phyloP scores from a whole-genome alignment of 257 asterid species.

The Hygrophila difformis region DNA sequence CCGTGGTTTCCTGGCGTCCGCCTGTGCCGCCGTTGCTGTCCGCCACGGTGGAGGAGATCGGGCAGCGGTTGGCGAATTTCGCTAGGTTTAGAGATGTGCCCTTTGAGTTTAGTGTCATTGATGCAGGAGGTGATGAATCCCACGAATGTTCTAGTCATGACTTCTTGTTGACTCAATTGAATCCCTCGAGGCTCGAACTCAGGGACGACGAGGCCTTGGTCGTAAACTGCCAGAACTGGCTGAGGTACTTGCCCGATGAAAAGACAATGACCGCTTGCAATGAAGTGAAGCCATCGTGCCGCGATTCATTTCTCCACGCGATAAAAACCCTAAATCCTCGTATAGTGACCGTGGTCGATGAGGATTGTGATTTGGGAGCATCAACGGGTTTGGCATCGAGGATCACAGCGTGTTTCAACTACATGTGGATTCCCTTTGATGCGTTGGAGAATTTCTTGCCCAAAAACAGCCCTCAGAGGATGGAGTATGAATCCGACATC shows the following conservation, averaged over 20 bases:
- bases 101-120: not conserved
- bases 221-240: not conserved
- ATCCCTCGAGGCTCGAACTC: not conserved
- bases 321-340: not conserved
- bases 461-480: constrained; percentile 48
- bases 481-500: constrained; percentile 54
- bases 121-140: not conserved
- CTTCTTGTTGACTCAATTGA: too few relatives aligned
- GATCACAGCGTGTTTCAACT: constrained; percentile 53
- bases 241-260: not conserved
- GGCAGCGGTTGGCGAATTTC: not conserved
- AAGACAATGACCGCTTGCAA: too few relatives aligned
- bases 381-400: constrained; percentile 35
- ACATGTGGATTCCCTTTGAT: constrained; percentile 78
- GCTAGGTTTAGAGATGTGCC: not conserved
- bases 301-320: not conserved
- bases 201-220: not conserved
- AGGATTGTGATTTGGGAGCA: not conserved
- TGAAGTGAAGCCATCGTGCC: too few relatives aligned
- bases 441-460: constrained; percentile 74
- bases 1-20: too few relatives aligned
- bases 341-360: not conserved
- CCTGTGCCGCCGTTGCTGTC: too few relatives aligned
- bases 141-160: too few relatives aligned
- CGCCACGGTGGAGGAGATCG: constrained; percentile 7